phyloP scores from a whole-genome alignment of 352 stramenopile genomes.

The Phytophthora hibernalis region DNA sequence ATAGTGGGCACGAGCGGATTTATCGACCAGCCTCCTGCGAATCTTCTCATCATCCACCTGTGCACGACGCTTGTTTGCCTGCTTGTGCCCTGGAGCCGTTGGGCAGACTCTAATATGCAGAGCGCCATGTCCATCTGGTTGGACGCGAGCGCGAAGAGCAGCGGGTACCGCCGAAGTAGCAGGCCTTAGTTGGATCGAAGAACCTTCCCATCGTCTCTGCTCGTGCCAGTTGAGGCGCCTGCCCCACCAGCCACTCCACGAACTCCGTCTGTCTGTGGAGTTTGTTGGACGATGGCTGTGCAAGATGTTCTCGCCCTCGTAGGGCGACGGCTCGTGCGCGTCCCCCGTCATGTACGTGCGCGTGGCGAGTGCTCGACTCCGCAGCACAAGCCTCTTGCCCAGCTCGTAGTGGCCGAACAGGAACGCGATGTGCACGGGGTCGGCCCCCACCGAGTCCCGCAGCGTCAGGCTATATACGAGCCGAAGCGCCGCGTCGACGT shows the following conservation, averaged over 20 bases:
- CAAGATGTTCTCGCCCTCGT: constrained; percentile 70
- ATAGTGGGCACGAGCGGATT: constrained; percentile 77
- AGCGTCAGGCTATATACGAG: constrained; percentile 49
- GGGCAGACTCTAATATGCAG: constrained; percentile 43
- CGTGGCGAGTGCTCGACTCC: constrained; percentile 35
- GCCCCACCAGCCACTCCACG: constrained; percentile 46
- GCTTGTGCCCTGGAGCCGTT: constrained; percentile 55
- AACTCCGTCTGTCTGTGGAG: constrained; percentile 49
- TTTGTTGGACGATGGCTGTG: constrained; percentile 78
- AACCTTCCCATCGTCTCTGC: constrained; percentile 62
- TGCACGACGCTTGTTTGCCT: constrained; percentile 62
- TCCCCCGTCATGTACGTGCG: constrained; percentile 52
- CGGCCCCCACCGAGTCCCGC: constrained; percentile 59
- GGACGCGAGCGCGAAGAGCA: constrained; percentile 66
- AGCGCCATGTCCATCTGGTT: constrained; percentile 59
- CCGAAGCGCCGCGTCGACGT: constrained; percentile 28
- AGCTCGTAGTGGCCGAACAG: constrained; percentile 68
- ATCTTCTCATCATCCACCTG: constrained; percentile 82
- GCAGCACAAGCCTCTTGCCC: constrained; percentile 51
- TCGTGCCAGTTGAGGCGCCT: constrained; percentile 48
- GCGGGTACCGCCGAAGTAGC: constrained; percentile 71
- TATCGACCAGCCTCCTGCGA: constrained; percentile 75
- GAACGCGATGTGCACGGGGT: constrained; percentile 62
- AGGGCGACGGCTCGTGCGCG: too few species aligned
- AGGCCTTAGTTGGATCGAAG: constrained; percentile 53